Conservation (phyloP, 2,329 filamentous ascomycete genomes). For the Trichoderma citrinoviride region DNA sequence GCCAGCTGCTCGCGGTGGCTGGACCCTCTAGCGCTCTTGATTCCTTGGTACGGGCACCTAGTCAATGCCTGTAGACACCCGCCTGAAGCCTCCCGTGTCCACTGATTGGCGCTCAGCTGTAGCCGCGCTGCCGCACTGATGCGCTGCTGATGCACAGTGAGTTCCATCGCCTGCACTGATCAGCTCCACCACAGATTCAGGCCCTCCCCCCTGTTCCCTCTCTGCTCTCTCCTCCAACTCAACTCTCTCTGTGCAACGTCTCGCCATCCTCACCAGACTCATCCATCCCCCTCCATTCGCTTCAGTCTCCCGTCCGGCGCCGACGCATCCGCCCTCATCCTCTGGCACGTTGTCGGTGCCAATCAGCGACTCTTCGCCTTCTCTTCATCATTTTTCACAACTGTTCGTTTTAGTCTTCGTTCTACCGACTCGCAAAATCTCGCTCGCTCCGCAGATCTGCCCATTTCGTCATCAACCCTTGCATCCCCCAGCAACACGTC, state of each 20-base stretch:
- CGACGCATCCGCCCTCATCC: slow-evolving; percentile 1
- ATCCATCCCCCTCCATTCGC: neutral
- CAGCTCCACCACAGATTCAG: neutral
- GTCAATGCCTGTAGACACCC: neutral
- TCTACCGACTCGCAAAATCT: neutral
- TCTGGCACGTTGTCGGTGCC: neutral
- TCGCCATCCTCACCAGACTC: too few relatives aligned
- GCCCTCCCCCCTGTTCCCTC: neutral
- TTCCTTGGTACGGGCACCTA: too few relatives aligned
- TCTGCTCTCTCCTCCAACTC: neutral
- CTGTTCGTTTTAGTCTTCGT: neutral
- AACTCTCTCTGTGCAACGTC: neutral
- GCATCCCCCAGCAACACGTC: neutral
- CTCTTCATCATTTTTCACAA: neutral
- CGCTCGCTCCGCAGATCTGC: slow-evolving; percentile 15
- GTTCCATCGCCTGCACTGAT: too few relatives aligned
- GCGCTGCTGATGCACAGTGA: too few relatives aligned
- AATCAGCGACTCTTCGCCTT: slow-evolving; percentile 2
- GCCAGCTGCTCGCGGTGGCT: neutral
- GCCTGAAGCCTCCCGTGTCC: neutral
- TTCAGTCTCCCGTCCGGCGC: slow-evolving; percentile 3
- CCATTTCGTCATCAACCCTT: slow-evolving; percentile 17
- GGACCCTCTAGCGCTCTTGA: neutral
- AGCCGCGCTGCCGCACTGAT: neutral
- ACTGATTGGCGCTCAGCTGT: neutral